Percentiles rank a stretch among this genome's conserved stretches.
These are phyloP conservation scores for Willaertia magna DNA, from an alignment of 208 protist species.

Conservation along the genomic window DNA sequence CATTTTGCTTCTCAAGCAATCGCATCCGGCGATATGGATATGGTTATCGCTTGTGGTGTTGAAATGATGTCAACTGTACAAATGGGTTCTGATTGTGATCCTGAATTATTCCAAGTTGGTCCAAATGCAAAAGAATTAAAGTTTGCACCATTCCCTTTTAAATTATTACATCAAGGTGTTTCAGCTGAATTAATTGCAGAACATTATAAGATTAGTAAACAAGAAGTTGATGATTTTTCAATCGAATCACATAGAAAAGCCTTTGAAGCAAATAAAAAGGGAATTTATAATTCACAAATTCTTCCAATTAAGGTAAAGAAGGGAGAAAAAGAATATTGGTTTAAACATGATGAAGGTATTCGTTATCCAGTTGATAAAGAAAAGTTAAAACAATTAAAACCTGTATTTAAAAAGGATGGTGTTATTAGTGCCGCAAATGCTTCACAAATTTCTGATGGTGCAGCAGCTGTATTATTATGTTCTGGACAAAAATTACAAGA, in stretches of 20 bases:
- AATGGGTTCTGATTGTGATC: conserved; percentile 32
- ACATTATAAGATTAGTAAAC: conserved; percentile 34
- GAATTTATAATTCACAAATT: conserved; percentile 37
- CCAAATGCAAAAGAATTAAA: background rate
- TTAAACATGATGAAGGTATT: background rate
- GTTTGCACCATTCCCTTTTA: background rate
- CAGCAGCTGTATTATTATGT: background rate
- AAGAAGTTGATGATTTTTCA: conserved; percentile 36
- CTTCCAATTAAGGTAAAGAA: conserved; percentile 27
- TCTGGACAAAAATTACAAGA: conserved; percentile 27
- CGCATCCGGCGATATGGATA: conserved; percentile 23
- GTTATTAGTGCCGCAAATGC: background rate
- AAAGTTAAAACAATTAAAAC: background rate
- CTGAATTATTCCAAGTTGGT: conserved; percentile 19
- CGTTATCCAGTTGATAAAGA: background rate
- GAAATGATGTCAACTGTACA: conserved; percentile 33
- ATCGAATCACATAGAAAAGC: conserved; percentile 27
- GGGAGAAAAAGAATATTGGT: background rate
- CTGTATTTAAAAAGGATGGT: background rate
- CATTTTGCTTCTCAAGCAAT: conserved; percentile 40
- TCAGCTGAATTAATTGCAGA: conserved; percentile 46
- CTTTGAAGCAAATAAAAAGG: conserved; percentile 22
- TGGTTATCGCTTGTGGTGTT: conserved; percentile 33
- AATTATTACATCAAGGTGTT: conserved; percentile 18
- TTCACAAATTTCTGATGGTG: conserved; percentile 4